phyloP scores from a whole-genome alignment of 257 asterid species.

The Solanum corneliomulleri region DNA sequence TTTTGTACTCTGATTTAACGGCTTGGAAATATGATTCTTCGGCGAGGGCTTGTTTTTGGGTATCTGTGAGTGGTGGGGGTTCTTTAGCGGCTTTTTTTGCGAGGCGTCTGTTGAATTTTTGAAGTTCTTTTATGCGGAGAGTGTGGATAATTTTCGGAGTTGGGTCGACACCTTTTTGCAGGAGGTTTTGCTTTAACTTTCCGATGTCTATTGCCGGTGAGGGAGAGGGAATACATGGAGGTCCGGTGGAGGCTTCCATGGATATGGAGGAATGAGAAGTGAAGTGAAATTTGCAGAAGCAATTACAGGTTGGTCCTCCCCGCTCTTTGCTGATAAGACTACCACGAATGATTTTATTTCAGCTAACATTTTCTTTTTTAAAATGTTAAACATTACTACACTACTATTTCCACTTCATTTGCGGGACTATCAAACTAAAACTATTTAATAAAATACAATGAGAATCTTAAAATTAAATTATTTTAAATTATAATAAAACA shows the following conservation, averaged over 20 bases:
- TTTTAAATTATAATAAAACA: too few relatives aligned
- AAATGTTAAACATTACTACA: too few relatives aligned
- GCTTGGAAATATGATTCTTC: constrained; percentile 57
- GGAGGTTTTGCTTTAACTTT: constrained; percentile 43
- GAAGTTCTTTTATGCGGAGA: constrained; percentile 76
- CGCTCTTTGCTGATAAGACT: neutral
- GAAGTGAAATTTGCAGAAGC: neutral
- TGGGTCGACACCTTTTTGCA: constrained; percentile 44
- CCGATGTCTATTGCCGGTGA: constrained; percentile 36
- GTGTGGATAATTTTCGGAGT: constrained; percentile 82
- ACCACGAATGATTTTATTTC: neutral
- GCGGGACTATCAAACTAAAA: too few relatives aligned
- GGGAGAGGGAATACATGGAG: constrained; percentile 18
- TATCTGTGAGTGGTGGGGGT: constrained; percentile 34
- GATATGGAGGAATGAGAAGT: neutral
- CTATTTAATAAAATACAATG: too few relatives aligned
- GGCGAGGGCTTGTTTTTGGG: constrained; percentile 27
- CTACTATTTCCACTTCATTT: too few relatives aligned
- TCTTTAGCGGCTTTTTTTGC: constrained; percentile 52
- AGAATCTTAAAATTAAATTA: too few relatives aligned
- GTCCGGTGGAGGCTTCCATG: constrained; percentile 40
- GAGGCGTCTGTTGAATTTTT: constrained; percentile 64
- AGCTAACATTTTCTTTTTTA: neutral
- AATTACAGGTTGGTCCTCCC: neutral
- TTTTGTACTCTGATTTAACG: constrained; percentile 60